Evolutionary conservation across 257 asterid genomes (phyloP).

Genomic region (Plantago major): DNA sequence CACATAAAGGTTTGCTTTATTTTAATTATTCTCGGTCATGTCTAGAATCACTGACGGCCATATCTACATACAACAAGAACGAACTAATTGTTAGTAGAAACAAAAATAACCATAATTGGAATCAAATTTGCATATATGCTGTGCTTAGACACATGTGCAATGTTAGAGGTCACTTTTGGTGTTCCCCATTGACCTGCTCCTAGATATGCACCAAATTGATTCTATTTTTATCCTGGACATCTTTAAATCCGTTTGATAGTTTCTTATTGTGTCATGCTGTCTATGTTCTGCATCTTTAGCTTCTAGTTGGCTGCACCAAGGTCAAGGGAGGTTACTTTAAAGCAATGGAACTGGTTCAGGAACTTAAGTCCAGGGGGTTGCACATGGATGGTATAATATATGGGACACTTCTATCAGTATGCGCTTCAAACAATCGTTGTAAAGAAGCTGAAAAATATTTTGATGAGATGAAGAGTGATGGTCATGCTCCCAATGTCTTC

Average conservation of each 20-base stretch:
- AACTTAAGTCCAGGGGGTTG: conserved; percentile 63
- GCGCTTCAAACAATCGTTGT: conserved; percentile 73
- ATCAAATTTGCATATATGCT: too few species aligned
- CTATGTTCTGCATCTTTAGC: conserved; percentile 43
- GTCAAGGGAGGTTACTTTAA: conserved; percentile 64
- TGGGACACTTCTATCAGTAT: conserved; percentile 85
- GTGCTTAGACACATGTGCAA: too few species aligned
- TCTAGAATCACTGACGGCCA: too few species aligned
- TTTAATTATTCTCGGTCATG: too few species aligned
- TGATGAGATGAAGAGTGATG: conserved; percentile 81
- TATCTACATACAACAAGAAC: too few species aligned
- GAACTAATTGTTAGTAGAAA: too few species aligned
- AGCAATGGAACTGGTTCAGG: conserved; percentile 78
- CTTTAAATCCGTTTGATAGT: neutral
- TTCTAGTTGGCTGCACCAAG: conserved; percentile 84
- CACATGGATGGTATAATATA: conserved; percentile 72
- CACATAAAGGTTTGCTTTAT: too few species aligned
- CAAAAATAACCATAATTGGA: too few species aligned
- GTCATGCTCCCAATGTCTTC: conserved; percentile 77
- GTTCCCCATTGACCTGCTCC: conserved; percentile 2
- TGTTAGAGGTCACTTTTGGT: too few species aligned
- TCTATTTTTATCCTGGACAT: neutral
- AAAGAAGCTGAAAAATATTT: conserved; percentile 86
- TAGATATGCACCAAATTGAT: neutral
- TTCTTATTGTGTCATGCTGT: conserved; percentile 16